Base-by-base conservation (phyloP, 805 yeast species). In the Starmerella riodocensis region DNA sequence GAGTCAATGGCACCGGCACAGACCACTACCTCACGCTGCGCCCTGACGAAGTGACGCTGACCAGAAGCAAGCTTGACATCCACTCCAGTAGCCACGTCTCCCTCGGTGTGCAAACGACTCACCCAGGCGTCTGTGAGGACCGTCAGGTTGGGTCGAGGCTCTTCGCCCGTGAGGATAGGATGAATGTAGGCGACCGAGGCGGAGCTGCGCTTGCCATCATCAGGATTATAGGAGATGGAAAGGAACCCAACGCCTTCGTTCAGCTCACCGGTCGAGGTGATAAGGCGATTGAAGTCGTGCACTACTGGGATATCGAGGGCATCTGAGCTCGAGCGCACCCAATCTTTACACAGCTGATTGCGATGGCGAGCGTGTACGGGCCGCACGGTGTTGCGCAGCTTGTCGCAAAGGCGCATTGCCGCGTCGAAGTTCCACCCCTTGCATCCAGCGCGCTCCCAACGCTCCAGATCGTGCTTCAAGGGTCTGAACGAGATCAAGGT, bases 1-100 rank as follows among this genome's bases (percentile, higher is more conserved):
- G 56, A 51, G 29, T 57, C 61, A 37, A 56, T 51, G 6, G 55
- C 59, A 33, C 61, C 61, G 34, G 55, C 51, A 18, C 54, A 49
- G 17, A 56, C 36, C 33, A 56, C 49, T 19, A 53, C 53, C 38
- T 56, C 60, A 17, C 51, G 46, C 25, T 43, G 44, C 19, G 60
- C 56, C 30, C 47, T 51, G 43, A 41, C 49, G 12, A 25, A 25
- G n/a, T 11, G 7, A 35, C 48, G 53, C 20, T 44, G 42, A n/a
- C 58, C 58, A 21, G 39, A 8, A 4, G 47, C 30, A 16, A 47
- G 51, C 29, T 53, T 53, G n/a, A 55, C 52, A 28, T 40, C 38
- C 22, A 54, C 55, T 23, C 59, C 59, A 6, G 44, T 52, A 14
- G 47, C 55, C 20, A 39, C 41, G 29, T 47, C 50, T 13, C 43